Evolutionary conservation across 192 early-diverging fungal species (phyloP).

Genomic region (Helicostylum pulchrum): DNA sequence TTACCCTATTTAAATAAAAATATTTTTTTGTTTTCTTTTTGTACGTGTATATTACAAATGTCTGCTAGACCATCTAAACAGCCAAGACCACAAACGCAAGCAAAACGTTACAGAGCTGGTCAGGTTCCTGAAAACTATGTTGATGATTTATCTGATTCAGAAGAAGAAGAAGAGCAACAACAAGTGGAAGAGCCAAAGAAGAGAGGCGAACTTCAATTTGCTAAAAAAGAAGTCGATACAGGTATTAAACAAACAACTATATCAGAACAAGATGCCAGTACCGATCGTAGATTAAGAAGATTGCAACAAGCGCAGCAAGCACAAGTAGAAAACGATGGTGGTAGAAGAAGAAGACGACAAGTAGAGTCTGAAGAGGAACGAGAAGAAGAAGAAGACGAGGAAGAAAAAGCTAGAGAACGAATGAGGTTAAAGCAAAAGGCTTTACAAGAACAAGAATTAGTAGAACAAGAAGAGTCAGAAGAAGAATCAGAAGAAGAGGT

Average conservation of each 20-base stretch:
- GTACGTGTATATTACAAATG: constrained; percentile 1
- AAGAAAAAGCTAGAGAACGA: constrained; percentile 43
- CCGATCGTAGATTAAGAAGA: constrained; percentile 46
- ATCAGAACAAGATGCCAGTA: constrained; percentile 37
- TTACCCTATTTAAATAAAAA: too few species aligned
- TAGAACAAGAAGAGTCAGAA: constrained; percentile 34
- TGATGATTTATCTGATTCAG: constrained; percentile 49
- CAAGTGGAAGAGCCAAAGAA: constrained; percentile 14
- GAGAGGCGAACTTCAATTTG: constrained; percentile 28
- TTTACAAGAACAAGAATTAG: constrained; percentile 27
- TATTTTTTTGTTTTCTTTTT: too few species aligned
- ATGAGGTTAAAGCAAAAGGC: constrained; percentile 31
- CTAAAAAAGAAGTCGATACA: constrained; percentile 39
- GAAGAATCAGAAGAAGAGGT: constrained; percentile 29
- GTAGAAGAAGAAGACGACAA: constrained; percentile 33
- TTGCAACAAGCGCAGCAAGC: constrained; percentile 44
- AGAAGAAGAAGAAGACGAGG: constrained; percentile 46
- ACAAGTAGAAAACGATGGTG: constrained; percentile 24
- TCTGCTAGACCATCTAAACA: constrained; percentile 21
- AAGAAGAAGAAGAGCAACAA: constrained; percentile 35
- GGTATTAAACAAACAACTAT: constrained; percentile 43
- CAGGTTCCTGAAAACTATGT: constrained; percentile 52
- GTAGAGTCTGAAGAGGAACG: constrained; percentile 22
- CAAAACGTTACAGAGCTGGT: constrained; percentile 58
- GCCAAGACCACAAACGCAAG: constrained; percentile 38